Evolutionary conservation across 495 filamentous ascomycete species (phyloP).

Genomic region (Daldinia concentrica): DNA sequence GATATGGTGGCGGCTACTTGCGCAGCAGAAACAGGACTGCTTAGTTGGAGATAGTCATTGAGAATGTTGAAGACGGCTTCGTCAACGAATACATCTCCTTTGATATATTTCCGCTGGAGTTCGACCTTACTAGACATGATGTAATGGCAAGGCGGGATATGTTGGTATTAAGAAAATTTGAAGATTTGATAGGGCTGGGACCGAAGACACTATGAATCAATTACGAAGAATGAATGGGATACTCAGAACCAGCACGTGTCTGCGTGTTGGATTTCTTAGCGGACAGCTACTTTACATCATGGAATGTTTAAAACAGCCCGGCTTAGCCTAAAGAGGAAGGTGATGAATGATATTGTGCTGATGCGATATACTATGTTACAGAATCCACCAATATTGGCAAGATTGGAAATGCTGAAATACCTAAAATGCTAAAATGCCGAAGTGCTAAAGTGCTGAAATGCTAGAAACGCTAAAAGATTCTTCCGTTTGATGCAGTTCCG

Average conservation of each 20-base stretch:
- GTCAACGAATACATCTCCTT: constrained; percentile 7
- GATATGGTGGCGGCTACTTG: constrained; percentile 30
- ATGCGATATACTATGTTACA: neutral
- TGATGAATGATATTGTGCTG: neutral
- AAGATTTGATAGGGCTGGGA: neutral
- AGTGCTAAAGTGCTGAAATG: no score
- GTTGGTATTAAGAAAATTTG: neutral
- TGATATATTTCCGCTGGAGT: constrained; percentile 5
- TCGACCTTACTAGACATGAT: constrained; percentile 15
- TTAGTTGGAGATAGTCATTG: constrained; percentile 28
- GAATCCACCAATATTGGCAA: neutral
- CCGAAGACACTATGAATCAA: neutral
- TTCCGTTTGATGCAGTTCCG: constrained; percentile 5
- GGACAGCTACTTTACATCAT: constrained; percentile 1
- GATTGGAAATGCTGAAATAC: neutral
- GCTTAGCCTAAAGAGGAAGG: constrained; percentile 31
- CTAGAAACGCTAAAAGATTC: neutral
- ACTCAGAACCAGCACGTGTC: constrained; percentile 24
- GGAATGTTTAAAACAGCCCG: neutral
- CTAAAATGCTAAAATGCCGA: no score
- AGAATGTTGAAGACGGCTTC: constrained; percentile 45
- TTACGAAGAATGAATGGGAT: neutral
- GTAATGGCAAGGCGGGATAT: neutral
- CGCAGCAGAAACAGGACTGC: constrained; percentile 12
- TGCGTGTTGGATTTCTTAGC: constrained; percentile 3